A percentile compares a stretch with the other conserved stretches of the same genome.
Conservation (phyloP, 768 basidiomycete species). For the Suillus occidentalis region DNA sequence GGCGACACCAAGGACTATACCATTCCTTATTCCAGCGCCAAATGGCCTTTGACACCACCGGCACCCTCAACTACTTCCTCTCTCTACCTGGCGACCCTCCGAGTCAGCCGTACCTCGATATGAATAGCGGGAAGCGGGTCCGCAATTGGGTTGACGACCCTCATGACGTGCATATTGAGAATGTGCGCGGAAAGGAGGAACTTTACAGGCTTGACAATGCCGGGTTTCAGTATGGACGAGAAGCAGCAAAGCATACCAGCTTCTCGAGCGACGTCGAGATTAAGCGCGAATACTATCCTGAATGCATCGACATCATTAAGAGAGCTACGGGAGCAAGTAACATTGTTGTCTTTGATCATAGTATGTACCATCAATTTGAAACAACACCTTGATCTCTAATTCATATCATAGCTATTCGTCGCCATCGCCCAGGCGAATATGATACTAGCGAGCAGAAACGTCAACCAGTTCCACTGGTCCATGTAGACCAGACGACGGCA, state of each 20-base stretch:
- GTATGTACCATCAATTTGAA: not conserved
- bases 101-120: not conserved
- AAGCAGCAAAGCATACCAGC: not conserved
- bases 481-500: constrained; percentile 45
- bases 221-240: too few species aligned
- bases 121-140: not conserved
- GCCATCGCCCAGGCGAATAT: constrained; percentile 14
- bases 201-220: not conserved
- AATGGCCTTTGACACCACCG: constrained; percentile 14
- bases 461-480: constrained; percentile 42
- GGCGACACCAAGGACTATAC: not conserved
- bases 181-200: not conserved
- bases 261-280: not conserved
- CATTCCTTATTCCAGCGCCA: not conserved
- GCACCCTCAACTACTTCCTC: constrained; percentile 20
- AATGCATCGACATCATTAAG: not conserved
- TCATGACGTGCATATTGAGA: not conserved
- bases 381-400: not conserved
- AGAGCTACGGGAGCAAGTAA: not conserved
- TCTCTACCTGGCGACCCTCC: constrained; percentile 20
- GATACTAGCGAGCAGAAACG: constrained; percentile 39
- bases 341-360: not conserved
- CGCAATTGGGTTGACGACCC: not conserved
- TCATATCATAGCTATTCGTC: not conserved
- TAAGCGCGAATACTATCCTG: not conserved